phyloP scores from a whole-genome alignment of 163 green algal species.

The Scenedesmus sp. region DNA sequence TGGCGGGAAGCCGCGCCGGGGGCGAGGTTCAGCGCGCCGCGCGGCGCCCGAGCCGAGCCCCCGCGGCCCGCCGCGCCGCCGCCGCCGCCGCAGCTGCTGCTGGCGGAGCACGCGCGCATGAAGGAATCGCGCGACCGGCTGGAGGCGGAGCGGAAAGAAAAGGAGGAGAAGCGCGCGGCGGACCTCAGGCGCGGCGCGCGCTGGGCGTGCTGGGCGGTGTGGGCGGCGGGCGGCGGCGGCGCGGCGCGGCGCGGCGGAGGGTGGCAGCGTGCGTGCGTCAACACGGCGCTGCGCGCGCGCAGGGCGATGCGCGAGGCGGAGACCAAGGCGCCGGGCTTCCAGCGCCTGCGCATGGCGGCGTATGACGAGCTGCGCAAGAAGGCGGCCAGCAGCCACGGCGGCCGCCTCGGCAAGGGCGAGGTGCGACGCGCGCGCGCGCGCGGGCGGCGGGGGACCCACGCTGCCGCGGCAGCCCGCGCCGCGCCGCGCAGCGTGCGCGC shows the following conservation, averaged over 20 bases:
- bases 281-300: no score
- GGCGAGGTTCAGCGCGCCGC: no score
- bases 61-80: no score
- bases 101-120: constrained; percentile 61
- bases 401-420: constrained; percentile 53
- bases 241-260: constrained; percentile 1
- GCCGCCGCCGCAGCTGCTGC: constrained; percentile 46
- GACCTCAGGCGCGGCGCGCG: constrained; percentile 34
- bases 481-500: no score
- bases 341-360: constrained; percentile 62
- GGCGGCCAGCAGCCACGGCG: constrained; percentile 41
- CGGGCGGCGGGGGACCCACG: no score
- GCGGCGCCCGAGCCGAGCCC: no score
- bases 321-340: constrained; percentile 57
- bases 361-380: constrained; percentile 66
- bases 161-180: constrained; percentile 57
- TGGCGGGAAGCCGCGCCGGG: no score
- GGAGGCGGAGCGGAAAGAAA: constrained; percentile 57
- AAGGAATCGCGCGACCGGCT: constrained; percentile 59
- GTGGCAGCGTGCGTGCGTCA: no score
- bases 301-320: constrained; percentile 44
- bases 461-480: no score
- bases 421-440: no score
- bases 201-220: no score
- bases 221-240: no score